Conservation (phyloP, 768 basidiomycete species). For the Tricholoma saponaceum region DNA sequence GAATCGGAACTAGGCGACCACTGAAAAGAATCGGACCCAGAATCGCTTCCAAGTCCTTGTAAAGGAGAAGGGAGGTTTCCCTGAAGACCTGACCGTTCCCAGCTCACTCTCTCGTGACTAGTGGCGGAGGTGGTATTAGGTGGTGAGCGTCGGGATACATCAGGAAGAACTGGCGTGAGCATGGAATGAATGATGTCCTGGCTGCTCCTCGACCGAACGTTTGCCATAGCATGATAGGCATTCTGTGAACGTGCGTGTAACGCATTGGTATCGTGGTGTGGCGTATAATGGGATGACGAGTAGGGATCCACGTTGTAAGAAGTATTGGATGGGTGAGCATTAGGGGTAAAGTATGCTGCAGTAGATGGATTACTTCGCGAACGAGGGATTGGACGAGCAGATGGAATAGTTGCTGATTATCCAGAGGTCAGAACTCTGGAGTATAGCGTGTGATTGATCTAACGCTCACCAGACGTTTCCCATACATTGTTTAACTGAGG, state of each 20-base stretch:
- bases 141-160: slow-evolving; percentile 4
- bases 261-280: slow-evolving; percentile 1
- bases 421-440: not conserved
- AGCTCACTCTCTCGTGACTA: slow-evolving; percentile 6
- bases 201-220: slow-evolving; percentile 7
- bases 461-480: not conserved
- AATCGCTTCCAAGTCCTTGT: slow-evolving; percentile 3
- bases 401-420: not conserved
- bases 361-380: slow-evolving; percentile 4
- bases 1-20: slow-evolving; percentile 17
- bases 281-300: slow-evolving; percentile 5
- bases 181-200: slow-evolving; percentile 10
- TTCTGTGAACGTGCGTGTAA: slow-evolving; percentile 5
- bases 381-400: slow-evolving; percentile 1
- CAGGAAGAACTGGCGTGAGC: slow-evolving; percentile 7
- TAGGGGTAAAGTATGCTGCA: not conserved
- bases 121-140: not conserved
- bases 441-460: not conserved
- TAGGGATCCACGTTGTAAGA: slow-evolving; percentile 3
- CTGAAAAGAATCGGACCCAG: slow-evolving; percentile 18
- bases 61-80: not conserved
- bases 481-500: not conserved
- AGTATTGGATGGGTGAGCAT: not conserved
- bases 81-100: slow-evolving; percentile 8
- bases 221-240: slow-evolving; percentile 4